phyloP scores from a whole-genome alignment of 129 eudicot genomes.

The Kitagawia praeruptora region DNA sequence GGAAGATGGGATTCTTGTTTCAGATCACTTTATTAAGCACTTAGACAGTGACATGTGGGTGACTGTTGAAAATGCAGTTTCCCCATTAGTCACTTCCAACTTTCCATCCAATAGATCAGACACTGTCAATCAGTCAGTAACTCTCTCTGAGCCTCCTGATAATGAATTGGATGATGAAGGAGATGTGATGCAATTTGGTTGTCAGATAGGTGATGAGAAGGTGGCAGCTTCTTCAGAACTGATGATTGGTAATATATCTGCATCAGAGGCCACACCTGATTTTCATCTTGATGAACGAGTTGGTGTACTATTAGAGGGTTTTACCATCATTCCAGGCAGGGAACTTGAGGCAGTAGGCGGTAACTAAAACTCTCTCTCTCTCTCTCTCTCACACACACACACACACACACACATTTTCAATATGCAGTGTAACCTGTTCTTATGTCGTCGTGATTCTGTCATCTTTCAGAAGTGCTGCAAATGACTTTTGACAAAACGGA shows the following conservation, averaged over 20 bases:
- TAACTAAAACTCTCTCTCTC: constrained; percentile 19
- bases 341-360: constrained; percentile 80
- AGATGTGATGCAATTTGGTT: constrained; percentile 24
- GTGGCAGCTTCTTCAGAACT: constrained; percentile 23
- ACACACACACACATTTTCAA: not conserved
- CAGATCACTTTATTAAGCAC: constrained; percentile 87
- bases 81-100: constrained; percentile 58
- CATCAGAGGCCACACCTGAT: constrained; percentile 26
- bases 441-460: not conserved
- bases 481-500: constrained; percentile 43
- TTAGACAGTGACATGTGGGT: constrained; percentile 83
- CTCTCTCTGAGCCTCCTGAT: constrained; percentile 89
- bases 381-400: not conserved
- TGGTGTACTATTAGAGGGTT: constrained; percentile 65
- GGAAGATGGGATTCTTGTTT: constrained; percentile 64
- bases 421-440: not conserved
- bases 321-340: constrained; percentile 51
- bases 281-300: constrained; percentile 71
- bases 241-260: constrained; percentile 12
- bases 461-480: constrained; percentile 64
- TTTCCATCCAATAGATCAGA: constrained; percentile 56
- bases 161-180: constrained; percentile 57
- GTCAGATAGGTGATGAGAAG: constrained; percentile 27
- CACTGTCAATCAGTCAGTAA: constrained; percentile 59
- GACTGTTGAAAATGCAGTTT: constrained; percentile 93